Percentiles rank a stretch among this genome's conserved stretches.
Conservation (phyloP, 495 filamentous ascomycete genomes). For the Aspergillus panamensis region DNA sequence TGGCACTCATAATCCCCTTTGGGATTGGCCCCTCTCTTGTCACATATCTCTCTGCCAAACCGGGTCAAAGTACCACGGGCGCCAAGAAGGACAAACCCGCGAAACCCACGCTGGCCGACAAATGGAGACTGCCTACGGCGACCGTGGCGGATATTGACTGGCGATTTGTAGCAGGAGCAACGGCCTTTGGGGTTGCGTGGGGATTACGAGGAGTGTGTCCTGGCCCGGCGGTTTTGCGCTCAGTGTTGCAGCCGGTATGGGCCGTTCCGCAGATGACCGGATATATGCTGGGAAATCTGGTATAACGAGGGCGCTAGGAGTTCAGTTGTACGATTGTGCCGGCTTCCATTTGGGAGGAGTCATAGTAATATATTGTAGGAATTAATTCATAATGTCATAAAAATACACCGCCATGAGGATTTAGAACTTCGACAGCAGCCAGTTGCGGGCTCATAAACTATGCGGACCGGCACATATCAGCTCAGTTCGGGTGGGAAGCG, state of each 20-base stretch:
- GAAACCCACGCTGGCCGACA: conserved; percentile 41
- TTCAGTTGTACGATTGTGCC: not conserved
- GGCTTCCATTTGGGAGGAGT: not conserved
- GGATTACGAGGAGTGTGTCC: conserved; percentile 55
- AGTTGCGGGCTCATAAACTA: conserved; percentile 16
- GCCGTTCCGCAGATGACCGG: conserved; percentile 48
- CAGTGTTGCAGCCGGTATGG: conserved; percentile 48
- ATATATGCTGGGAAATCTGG: conserved; percentile 43
- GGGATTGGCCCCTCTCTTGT: conserved; percentile 47
- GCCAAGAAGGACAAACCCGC: conserved; percentile 16
- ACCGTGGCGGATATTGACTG: conserved; percentile 51
- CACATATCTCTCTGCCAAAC: conserved; percentile 30
- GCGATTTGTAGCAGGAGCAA: conserved; percentile 50
- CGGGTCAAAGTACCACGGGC: conserved; percentile 24
- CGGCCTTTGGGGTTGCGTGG: conserved; percentile 54
- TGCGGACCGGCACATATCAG: conserved; percentile 7
- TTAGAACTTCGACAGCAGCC: not conserved
- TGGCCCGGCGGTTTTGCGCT: conserved; percentile 50
- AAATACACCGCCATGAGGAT: not conserved
- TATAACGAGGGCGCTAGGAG: conserved; percentile 15
- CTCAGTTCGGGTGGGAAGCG: conserved; percentile 4
- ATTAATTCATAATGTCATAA: not conserved
- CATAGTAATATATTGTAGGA: not conserved
- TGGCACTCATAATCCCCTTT: conserved; percentile 49
- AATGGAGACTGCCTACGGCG: conserved; percentile 45